Conservation (phyloP, 345 rosid species). For the Cardamine chenopodiifolia region DNA sequence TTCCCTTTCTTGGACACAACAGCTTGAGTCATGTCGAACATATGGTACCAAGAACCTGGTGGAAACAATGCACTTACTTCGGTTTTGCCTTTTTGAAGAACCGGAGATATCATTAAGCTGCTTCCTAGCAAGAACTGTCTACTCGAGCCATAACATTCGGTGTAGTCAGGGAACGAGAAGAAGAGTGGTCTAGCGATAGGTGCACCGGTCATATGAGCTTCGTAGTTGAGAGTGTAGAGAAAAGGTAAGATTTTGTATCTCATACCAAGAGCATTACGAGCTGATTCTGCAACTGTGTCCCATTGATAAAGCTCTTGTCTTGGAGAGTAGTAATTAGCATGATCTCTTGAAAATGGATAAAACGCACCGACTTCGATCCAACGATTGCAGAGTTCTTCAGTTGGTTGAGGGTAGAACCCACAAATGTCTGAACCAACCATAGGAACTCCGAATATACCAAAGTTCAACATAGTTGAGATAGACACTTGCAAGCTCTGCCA, state of each 20-base stretch:
- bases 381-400: conserved; percentile 95
- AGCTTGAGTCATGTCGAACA: conserved; percentile 68
- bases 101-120: conserved; percentile 91
- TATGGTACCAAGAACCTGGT: conserved; percentile 89
- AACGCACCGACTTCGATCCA: conserved; percentile 98
- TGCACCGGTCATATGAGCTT: conserved; percentile 77
- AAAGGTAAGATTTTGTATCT: conserved; percentile 84
- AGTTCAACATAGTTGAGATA: conserved; percentile 84
- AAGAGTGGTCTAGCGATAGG: conserved; percentile 96
- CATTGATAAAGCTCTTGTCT: conserved; percentile 98
- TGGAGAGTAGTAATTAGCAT: conserved; percentile 87
- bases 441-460: conserved; percentile 90
- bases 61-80: conserved; percentile 78
- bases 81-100: conserved; percentile 75
- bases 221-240: conserved; percentile 81
- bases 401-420: conserved; percentile 89
- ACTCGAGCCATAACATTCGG: conserved; percentile 70
- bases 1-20: conserved; percentile 57
- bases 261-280: conserved; percentile 96
- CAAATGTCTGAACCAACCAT: conserved; percentile 99
- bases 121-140: conserved; percentile 91
- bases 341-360: conserved; percentile 96
- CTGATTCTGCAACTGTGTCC: conserved; percentile 77
- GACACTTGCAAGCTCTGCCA: conserved; percentile 92
- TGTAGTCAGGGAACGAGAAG: conserved; percentile 81